phyloP scores from a whole-genome alignment of 2,329 filamentous ascomycete genomes.

The Coniochaeta prunicola region DNA sequence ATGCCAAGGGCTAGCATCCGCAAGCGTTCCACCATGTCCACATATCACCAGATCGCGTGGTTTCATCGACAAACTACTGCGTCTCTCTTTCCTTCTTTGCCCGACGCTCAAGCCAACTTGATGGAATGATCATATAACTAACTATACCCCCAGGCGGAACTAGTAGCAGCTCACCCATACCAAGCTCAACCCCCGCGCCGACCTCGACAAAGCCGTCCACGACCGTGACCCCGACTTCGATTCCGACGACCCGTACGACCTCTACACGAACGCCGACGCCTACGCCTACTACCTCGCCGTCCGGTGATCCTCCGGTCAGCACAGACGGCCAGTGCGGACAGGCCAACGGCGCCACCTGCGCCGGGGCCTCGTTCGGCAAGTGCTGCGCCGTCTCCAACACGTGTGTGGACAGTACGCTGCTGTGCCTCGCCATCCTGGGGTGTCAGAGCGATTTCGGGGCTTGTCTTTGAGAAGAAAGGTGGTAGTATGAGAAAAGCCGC shows the following conservation, averaged over 20 bases:
- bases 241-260: not conserved
- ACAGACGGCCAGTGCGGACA: constrained; percentile 13
- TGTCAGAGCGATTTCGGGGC: not conserved
- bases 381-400: constrained; percentile 9
- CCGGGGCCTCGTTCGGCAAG: constrained; percentile 11
- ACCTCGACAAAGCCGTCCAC: not conserved
- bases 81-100: not conserved
- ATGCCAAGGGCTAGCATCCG: no score
- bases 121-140: not conserved
- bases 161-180: not conserved
- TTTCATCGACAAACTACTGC: no score
- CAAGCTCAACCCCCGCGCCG: not conserved
- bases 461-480: not conserved
- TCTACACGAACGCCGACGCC: not conserved
- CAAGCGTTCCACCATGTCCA: no score
- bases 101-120: no score
- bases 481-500: not conserved
- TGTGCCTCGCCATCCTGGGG: constrained; percentile 1
- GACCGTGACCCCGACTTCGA: not conserved
- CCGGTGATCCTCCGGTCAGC: constrained; percentile 8
- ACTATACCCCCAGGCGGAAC: not conserved
- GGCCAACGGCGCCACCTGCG: constrained; percentile 12
- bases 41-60: no score
- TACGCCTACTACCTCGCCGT: constrained; percentile 1
- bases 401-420: not conserved